Evolutionary conservation across 768 basidiomycete species (phyloP).

Genomic region (Mycena metata): DNA sequence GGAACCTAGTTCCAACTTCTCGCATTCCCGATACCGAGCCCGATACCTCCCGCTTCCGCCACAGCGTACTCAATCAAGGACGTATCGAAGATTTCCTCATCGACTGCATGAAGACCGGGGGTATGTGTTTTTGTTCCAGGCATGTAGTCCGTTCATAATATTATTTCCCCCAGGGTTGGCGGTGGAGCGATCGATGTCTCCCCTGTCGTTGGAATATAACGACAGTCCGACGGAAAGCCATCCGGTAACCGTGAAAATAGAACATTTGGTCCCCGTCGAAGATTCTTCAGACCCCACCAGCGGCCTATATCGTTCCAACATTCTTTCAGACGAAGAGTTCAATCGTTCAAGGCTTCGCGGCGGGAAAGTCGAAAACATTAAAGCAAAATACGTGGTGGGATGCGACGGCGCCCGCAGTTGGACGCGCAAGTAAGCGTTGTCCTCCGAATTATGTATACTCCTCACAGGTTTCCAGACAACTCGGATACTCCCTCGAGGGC

Average conservation of each 20-base stretch:
- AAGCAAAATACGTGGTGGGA: conserved; percentile 52
- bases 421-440: conserved; percentile 48
- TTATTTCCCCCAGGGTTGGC: conserved; percentile 28
- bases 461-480: conserved; percentile 36
- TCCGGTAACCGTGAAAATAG: conserved; percentile 34
- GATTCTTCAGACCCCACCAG: conserved; percentile 3
- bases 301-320: conserved; percentile 35
- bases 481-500: conserved; percentile 62
- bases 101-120: conserved; percentile 51
- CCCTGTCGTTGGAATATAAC: conserved; percentile 48
- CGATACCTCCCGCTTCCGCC: conserved; percentile 30
- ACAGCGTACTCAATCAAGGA: conserved; percentile 57
- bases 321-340: conserved; percentile 15
- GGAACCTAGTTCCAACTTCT: conserved; percentile 27
- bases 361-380: conserved; percentile 43
- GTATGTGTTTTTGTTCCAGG: conserved; percentile 7
- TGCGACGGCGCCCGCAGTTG: conserved; percentile 60
- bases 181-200: conserved; percentile 53
- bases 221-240: conserved; percentile 32
- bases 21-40: conserved; percentile 38
- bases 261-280: conserved; percentile 24
- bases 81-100: conserved; percentile 58
- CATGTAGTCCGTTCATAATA: background rate
- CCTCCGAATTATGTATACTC: background rate
- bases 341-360: background rate